Conservation (phyloP, 495 filamentous ascomycete genomes). For the Delitschia confertaspora region DNA sequence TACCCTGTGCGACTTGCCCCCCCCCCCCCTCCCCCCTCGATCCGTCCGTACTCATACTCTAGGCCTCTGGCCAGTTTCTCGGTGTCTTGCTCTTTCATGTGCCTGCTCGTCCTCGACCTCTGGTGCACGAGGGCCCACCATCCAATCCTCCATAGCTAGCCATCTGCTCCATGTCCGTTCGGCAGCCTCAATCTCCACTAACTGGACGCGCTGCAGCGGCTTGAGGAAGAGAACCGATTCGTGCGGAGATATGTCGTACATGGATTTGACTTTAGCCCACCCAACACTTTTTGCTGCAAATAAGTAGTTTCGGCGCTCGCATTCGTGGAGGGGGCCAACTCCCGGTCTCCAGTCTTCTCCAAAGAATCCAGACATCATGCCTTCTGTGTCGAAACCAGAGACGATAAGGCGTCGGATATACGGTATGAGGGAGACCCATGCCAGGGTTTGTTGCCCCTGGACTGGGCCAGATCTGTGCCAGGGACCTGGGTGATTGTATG, state of each 20-base stretch:
- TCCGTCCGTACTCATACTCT: background rate
- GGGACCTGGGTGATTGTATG: constrained; percentile 22
- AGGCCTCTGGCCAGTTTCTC: constrained; percentile 1
- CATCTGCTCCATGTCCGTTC: constrained; percentile 78
- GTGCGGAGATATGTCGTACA: constrained; percentile 74
- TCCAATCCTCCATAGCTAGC: constrained; percentile 94
- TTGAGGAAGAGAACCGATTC: constrained; percentile 81
- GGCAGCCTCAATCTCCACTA: constrained; percentile 73
- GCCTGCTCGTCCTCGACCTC: constrained; percentile 27
- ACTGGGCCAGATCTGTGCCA: constrained; percentile 24
- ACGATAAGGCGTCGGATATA: constrained; percentile 87
- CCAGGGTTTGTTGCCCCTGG: constrained; percentile 24
- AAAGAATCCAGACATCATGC: constrained; percentile 86
- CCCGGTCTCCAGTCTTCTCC: constrained; percentile 81
- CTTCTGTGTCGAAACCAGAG: constrained; percentile 80
- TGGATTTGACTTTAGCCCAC: constrained; percentile 77
- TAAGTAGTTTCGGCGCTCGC: constrained; percentile 86
- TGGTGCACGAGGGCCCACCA: constrained; percentile 62
- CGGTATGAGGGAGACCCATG: constrained; percentile 65
- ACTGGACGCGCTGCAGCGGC: constrained; percentile 62
- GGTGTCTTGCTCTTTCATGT: no score
- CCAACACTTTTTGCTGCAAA: constrained; percentile 88
- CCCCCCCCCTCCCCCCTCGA: no score
- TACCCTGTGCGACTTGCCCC: no score
- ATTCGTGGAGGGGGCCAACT: constrained; percentile 73